Evolutionary conservation across 2,329 filamentous ascomycete species (phyloP), one percentile per base, ranked within the genome.

Genomic region (Botrytis cinerea): DNA sequence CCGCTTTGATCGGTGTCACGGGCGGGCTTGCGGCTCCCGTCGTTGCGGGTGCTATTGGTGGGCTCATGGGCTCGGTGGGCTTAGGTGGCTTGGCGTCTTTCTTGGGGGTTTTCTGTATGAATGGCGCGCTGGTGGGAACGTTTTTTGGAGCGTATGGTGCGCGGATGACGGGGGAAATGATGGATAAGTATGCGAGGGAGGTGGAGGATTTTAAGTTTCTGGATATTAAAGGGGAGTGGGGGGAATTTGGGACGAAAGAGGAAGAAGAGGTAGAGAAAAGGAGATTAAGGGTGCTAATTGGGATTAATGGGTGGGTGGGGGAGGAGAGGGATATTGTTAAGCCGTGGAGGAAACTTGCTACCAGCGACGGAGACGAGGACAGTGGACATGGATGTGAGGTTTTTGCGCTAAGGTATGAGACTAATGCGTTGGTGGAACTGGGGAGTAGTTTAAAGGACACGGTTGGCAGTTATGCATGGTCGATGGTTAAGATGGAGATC

Each of bases 131-230:
- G 4, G 93, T 98, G 0, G 95, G 95, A 0, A 91, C 93, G 20
- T 84, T 98, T 0, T 98, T 98, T 57, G 95, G 95, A 1, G 95
- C 94, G 0, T 97, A 95, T 78, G 95, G 95, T 4, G 95, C 92
- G 0, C 90, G 91, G 78, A 90, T 90, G 88, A 90, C 87, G 61
- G 94, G 94, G 4, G 88, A 92, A 77, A 94, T 95, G 87, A 93
- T 97, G 86, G 93, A 97, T 78, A 88, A 91, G 73, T 97, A 97
- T 79, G 94, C 95, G 4, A 90, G 90, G 73, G 93, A 97, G 79
- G 93, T 97, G 1, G 90, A 96, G 76, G 95, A 97, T 81, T 90
- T 90, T 77, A 83, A 85, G 32, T 97, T 98, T 80, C 85, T 97
- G 1, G 94, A 94, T 0, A 87, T 97, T 25, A 86, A 87, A 45